Percentiles rank a stretch among this genome's conserved stretches.
Evolutionary conservation across 2,329 filamentous ascomycete genomes (phyloP).

Genomic region (Myotisia sp.): DNA sequence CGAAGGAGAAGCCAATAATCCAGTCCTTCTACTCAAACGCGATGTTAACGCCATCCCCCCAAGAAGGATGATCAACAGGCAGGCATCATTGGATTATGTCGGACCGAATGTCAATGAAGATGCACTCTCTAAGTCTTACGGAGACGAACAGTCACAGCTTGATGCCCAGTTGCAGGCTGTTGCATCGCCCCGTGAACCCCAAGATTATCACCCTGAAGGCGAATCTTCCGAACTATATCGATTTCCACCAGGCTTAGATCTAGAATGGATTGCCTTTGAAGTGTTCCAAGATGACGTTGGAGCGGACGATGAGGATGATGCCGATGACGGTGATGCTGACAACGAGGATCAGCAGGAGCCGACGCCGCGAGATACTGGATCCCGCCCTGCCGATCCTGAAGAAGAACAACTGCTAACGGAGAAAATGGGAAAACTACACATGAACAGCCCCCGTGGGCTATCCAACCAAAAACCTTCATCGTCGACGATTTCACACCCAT

Average conservation of each 20-base stretch:
- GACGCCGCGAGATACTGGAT: conserved; percentile 19
- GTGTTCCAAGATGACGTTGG: conserved; percentile 55
- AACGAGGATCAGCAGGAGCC: conserved; percentile 36
- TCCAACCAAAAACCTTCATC: conserved; percentile 38
- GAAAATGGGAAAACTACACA: conserved; percentile 15
- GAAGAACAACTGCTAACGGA: conserved; percentile 14
- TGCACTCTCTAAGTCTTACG: conserved; percentile 20
- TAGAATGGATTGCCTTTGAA: conserved; percentile 84
- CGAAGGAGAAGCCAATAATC: conserved; percentile 54
- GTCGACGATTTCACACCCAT: conserved; percentile 33
- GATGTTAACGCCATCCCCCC: conserved; percentile 51
- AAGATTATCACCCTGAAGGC: conserved; percentile 10
- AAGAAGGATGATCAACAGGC: conserved; percentile 41
- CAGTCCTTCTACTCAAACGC: conserved; percentile 59
- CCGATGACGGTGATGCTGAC: conserved; percentile 22
- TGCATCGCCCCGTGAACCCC: conserved; percentile 5
- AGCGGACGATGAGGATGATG: conserved; percentile 39
- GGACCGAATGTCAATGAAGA: conserved; percentile 19
- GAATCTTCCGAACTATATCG: conserved; percentile 36
- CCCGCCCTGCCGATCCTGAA: conserved; percentile 5
- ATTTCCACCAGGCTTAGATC: conserved; percentile 62
- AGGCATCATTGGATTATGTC: conserved; percentile 23
- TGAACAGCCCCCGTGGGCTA: conserved; percentile 15
- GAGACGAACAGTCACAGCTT: conserved; percentile 29
- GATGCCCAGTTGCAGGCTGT: conserved; percentile 12